Base-by-base conservation (phyloP, 1,284 basidiomycete species). In the Ganoderma resinaceum region DNA sequence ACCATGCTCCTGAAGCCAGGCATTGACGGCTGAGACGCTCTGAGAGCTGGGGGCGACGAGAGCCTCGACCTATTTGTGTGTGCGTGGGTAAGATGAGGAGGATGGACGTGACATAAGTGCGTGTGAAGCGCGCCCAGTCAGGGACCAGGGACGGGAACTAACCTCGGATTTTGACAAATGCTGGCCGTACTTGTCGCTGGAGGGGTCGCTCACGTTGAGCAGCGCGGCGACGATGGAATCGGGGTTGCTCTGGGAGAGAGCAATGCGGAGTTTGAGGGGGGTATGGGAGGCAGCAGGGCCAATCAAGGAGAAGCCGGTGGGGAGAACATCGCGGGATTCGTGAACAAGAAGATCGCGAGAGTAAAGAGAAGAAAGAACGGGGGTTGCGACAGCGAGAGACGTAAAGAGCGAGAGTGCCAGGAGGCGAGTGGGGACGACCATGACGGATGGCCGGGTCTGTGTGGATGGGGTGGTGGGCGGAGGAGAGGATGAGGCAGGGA, bases 41-140 rank as follows among this genome's bases (percentile, higher is more conserved):
- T 80, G 81, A 1, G 76, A 61, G n/a, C 76, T 71, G 5, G 84
- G 84, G 0, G 77, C 75, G n/a, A 80, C 80, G 63, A 81, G 82
- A 20, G 77, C 72, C 66, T 82, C 80, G 20, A 83, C 80, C 81
- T 84, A 14, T 37, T 40, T 59, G 29, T 55, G 52, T 55, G 29
- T 33, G 31, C 29, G 52, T 8, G 31, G 7, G 52, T 31, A 16
- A 14, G 5, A 46, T 31, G 52, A 16, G 52, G 8, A 26, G 35
- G 46, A 49, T 14, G 23, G 46, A 49, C 23, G 14, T 26, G 46
- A 26, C 23, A 49, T 38, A 40, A 6, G 37, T 38, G 8, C 14
- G 37, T 38, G 8, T 5, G 14, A 46, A 33, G 38, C 40, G 60
- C 37, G 26, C 43, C n/a, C 43, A 6, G 42, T 33, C 29, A 49